Conservation (phyloP, 73 alveolate species). For the Uronychia binucleata region DNA sequence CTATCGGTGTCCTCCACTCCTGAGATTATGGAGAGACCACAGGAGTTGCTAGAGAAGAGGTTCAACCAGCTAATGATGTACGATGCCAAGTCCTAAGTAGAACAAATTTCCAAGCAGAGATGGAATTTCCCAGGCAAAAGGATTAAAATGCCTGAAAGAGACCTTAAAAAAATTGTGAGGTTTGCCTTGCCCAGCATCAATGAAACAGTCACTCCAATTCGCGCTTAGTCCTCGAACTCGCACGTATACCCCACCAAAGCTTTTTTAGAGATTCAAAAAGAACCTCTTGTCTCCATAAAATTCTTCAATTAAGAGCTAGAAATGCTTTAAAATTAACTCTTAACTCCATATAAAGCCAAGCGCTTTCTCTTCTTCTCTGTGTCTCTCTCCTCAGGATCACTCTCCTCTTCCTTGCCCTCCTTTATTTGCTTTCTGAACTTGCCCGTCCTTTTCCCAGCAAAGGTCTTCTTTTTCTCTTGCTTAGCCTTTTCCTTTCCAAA, state of each 20-base stretch:
- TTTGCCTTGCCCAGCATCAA: background rate
- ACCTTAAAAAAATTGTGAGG: background rate
- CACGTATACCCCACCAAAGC: background rate
- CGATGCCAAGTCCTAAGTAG: background rate
- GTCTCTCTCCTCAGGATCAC: constrained; percentile 3
- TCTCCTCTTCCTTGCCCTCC: constrained; percentile 25
- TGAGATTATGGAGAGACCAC: too few species aligned
- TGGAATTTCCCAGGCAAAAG: background rate
- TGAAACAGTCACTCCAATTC: background rate
- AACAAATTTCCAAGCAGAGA: background rate
- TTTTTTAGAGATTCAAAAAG: background rate
- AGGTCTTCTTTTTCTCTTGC: background rate
- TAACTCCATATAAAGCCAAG: constrained; percentile 4
- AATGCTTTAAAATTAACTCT: too few species aligned
- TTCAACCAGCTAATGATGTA: background rate
- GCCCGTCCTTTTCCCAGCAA: background rate
- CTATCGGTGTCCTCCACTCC: too few species aligned
- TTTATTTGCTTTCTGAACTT: background rate
- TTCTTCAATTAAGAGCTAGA: too few species aligned
- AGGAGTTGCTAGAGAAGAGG: background rate
- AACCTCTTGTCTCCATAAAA: background rate
- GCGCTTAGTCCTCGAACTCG: too few species aligned
- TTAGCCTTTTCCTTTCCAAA: constrained; percentile 14
- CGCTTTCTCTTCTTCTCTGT: constrained; percentile 41
- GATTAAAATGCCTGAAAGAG: background rate